These are phyloP conservation scores for Lactifluus pinguis DNA, from an alignment of 768 basidiomycete species.

Conservation along the genomic window DNA sequence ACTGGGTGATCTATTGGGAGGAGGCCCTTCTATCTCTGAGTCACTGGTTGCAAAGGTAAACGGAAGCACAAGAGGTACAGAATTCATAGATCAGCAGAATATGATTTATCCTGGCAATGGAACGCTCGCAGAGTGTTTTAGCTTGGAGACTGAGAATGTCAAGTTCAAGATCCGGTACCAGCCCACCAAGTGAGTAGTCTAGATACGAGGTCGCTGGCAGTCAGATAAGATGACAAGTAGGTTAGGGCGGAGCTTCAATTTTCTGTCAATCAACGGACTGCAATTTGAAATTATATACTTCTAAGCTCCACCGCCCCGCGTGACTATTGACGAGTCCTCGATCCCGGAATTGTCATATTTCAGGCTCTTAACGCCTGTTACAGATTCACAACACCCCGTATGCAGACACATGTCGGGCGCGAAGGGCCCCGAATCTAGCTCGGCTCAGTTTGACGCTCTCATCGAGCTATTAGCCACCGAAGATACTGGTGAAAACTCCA, in stretches of 20 bases:
- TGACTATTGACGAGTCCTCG: background rate
- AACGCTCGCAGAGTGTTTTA: background rate
- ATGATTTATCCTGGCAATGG: background rate
- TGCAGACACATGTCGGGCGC: background rate
- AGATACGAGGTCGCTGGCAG: too few relatives aligned
- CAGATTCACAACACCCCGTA: background rate
- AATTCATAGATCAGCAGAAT: conserved; percentile 5
- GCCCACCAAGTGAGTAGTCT: too few relatives aligned
- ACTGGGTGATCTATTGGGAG: background rate
- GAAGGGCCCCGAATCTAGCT: background rate
- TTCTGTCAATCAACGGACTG: too few relatives aligned
- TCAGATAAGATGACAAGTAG: too few relatives aligned
- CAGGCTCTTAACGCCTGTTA: background rate
- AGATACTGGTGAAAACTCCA: conserved; percentile 11
- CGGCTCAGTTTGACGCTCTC: conserved; percentile 18
- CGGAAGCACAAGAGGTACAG: conserved; percentile 12
- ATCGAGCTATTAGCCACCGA: conserved; percentile 19
- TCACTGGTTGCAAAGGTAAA: conserved; percentile 2
- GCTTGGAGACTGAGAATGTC: background rate
- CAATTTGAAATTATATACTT: too few relatives aligned
- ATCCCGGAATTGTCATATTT: background rate
- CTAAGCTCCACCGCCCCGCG: too few relatives aligned
- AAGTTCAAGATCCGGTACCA: background rate
- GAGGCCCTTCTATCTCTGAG: background rate
- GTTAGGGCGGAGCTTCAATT: too few relatives aligned